Evolutionary conservation across 2,329 filamentous ascomycete genomes (phyloP).

Genomic region (Aureobasidium vineae): DNA sequence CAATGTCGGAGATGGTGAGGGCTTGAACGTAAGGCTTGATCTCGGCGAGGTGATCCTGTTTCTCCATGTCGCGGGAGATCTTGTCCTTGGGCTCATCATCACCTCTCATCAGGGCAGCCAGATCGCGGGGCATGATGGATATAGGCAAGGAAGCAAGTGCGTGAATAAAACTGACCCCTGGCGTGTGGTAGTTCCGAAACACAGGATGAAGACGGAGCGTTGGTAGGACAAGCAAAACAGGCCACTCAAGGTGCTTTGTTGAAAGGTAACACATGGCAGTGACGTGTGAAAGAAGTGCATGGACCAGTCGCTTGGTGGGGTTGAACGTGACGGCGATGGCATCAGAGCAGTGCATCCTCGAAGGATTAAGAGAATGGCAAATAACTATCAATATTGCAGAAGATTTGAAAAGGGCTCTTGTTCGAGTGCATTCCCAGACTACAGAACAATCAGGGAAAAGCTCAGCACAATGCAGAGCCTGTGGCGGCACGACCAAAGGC

Average conservation of each 20-base stretch:
- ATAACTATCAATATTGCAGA: neutral
- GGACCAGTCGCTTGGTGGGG: conserved; percentile 13
- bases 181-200: conserved; percentile 5
- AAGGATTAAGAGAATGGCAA: neutral
- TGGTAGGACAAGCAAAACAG: conserved; percentile 4
- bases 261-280: neutral
- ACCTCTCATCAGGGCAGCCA: conserved; percentile 43
- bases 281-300: conserved; percentile 11
- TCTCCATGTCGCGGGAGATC: conserved; percentile 32
- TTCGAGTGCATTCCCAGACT: too few species aligned
- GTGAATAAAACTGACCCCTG: neutral
- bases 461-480: neutral
- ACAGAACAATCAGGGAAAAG: conserved; percentile 7
- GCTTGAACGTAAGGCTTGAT: conserved; percentile 73
- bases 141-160: neutral
- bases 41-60: conserved; percentile 53
- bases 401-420: too few species aligned
- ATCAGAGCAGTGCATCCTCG: neutral
- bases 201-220: neutral
- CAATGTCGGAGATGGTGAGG: conserved; percentile 64
- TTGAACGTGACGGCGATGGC: neutral
- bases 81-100: conserved; percentile 29
- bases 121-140: conserved; percentile 43
- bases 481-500: neutral
- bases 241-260: conserved; percentile 1